Conservation (phyloP, 306 rosid genomes). For the Macrotyloma uniflorum region DNA sequence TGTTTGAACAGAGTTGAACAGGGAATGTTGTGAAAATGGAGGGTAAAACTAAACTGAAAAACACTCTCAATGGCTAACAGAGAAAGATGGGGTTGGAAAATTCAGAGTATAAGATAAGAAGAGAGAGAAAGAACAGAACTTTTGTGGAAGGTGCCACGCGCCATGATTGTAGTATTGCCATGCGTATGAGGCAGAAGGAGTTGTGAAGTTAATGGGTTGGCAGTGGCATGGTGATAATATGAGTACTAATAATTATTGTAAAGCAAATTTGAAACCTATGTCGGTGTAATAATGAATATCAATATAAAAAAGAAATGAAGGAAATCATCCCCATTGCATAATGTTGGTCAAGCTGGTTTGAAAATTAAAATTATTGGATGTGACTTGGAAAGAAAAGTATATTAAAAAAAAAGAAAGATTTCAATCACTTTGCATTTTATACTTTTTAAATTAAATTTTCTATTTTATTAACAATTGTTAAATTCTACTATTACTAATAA, state of each 20-base stretch:
- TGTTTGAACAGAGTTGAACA: neutral
- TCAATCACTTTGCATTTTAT: neutral
- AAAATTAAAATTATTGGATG: neutral
- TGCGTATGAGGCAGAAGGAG: neutral
- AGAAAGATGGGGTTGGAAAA: slow-evolving; percentile 7
- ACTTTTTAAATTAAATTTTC: neutral
- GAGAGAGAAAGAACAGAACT: neutral
- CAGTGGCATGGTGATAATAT: neutral
- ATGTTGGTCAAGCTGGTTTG: neutral
- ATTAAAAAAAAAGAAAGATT: neutral
- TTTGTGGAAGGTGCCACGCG: slow-evolving; percentile 32
- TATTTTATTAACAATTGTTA: too few relatives aligned
- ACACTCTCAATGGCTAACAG: slow-evolving; percentile 41
- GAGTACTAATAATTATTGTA: slow-evolving; percentile 3
- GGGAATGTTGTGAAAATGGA: neutral
- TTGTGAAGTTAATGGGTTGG: neutral
- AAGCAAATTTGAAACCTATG: slow-evolving; percentile 2
- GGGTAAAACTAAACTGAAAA: slow-evolving; percentile 29
- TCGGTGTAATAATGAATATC: slow-evolving; percentile 21
- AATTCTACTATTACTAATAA: too few relatives aligned
- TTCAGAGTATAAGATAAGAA: neutral
- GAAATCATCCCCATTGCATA: neutral
- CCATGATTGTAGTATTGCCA: slow-evolving; percentile 28
- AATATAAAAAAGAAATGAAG: neutral
- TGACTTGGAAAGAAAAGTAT: neutral